phyloP scores from a whole-genome alignment of 2,329 filamentous ascomycete species.

The Knoxdaviesia capensis region DNA sequence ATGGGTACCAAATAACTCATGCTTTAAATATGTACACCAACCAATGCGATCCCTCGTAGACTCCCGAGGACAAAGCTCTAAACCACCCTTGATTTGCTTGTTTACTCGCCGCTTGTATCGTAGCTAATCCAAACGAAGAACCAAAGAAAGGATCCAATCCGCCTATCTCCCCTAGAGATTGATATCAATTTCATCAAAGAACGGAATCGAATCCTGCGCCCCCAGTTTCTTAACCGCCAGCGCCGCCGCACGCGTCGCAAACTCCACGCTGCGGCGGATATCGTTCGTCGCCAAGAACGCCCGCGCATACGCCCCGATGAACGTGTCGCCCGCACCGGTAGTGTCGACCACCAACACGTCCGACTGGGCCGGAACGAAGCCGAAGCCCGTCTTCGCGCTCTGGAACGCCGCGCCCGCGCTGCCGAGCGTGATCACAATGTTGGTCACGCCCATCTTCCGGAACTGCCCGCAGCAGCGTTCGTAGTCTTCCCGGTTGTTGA shows the following conservation, averaged over 20 bases:
- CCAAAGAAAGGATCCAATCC: too few species aligned
- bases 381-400: slow-evolving; percentile 17
- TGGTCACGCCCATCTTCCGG: slow-evolving; percentile 35
- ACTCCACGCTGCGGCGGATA: slow-evolving; percentile 1
- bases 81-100: too few species aligned
- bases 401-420: slow-evolving; percentile 33
- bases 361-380: slow-evolving; percentile 21
- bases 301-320: slow-evolving; percentile 46
- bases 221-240: slow-evolving; percentile 4
- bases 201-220: slow-evolving; percentile 5
- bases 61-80: too few species aligned
- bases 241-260: slow-evolving; percentile 4
- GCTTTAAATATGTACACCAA: too few species aligned
- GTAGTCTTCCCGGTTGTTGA: slow-evolving; percentile 1
- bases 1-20: too few species aligned
- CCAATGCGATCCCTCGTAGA: too few species aligned
- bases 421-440: slow-evolving; percentile 49
- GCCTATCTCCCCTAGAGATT: neutral
- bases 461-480: slow-evolving; percentile 19
- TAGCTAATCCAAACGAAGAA: too few species aligned
- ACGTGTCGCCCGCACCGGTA: slow-evolving; percentile 56
- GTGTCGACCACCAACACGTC: slow-evolving; percentile 46
- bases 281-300: slow-evolving; percentile 3
- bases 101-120: too few species aligned
- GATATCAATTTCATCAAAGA: slow-evolving; percentile 1